Conservation (phyloP, 805 yeast species). For the Blastobotrys muscicola region DNA sequence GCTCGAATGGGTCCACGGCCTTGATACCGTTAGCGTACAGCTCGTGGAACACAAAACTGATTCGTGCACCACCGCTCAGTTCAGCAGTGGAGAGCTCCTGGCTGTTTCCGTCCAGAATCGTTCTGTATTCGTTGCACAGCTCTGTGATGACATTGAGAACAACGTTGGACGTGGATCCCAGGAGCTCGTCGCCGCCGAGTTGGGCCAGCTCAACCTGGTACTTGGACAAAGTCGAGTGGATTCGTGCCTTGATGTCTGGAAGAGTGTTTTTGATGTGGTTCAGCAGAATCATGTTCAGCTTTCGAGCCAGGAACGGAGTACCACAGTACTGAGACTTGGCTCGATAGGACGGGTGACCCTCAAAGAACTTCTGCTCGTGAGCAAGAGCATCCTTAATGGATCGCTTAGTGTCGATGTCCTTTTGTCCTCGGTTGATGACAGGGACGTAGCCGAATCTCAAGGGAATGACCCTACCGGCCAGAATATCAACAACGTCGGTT, state of each 20-base stretch:
- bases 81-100: slow-evolving; percentile 83
- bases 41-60: slow-evolving; percentile 94
- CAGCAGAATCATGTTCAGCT: slow-evolving; percentile 76
- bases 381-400: slow-evolving; percentile 80
- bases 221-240: slow-evolving; percentile 75
- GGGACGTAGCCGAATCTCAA: slow-evolving; percentile 94
- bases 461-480: slow-evolving; percentile 93
- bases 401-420: slow-evolving; percentile 82
- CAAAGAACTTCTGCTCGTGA: slow-evolving; percentile 75
- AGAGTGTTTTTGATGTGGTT: slow-evolving; percentile 81
- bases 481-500: slow-evolving; percentile 90
- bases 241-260: slow-evolving; percentile 89
- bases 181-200: slow-evolving; percentile 73
- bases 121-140: slow-evolving; percentile 83
- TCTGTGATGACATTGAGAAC: slow-evolving; percentile 87
- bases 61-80: slow-evolving; percentile 96
- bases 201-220: slow-evolving; percentile 68
- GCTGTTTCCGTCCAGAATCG: slow-evolving; percentile 86
- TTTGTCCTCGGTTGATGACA: slow-evolving; percentile 94
- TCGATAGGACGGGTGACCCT: slow-evolving; percentile 80
- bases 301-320: slow-evolving; percentile 93
- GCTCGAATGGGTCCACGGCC: slow-evolving; percentile 92
- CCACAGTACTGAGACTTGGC: slow-evolving; percentile 96
- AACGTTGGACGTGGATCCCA: slow-evolving; percentile 77
- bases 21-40: slow-evolving; percentile 85